Conservation (phyloP, 176 grass and related monocot species). For the Avena atlantica region DNA sequence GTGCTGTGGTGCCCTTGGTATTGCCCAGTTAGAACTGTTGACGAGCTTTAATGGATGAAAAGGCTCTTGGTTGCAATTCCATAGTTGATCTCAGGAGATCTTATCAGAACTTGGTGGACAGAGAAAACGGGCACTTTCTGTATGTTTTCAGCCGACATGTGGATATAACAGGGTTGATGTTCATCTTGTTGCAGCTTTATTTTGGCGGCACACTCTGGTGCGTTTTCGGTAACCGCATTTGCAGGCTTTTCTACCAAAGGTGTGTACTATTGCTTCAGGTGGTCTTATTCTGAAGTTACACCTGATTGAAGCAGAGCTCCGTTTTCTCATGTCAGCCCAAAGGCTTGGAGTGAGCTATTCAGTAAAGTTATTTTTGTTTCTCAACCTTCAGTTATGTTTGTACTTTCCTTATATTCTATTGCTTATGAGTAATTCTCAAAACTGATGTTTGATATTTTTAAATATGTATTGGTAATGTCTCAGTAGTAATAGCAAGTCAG, state of each 20-base stretch:
- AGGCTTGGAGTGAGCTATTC: conserved; percentile 29
- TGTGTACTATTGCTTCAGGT: conserved; percentile 42
- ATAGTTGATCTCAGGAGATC: conserved; percentile 32
- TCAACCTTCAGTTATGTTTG: background rate
- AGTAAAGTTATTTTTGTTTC: background rate
- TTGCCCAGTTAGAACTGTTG: conserved; percentile 17
- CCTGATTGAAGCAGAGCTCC: conserved; percentile 27
- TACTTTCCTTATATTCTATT: background rate
- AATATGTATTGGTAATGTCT: conserved; percentile 3
- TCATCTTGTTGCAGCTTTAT: conserved; percentile 35
- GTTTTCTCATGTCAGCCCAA: conserved; percentile 26
- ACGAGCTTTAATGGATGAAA: conserved; percentile 3
- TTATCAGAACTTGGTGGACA: conserved; percentile 23
- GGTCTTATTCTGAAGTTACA: conserved; percentile 34
- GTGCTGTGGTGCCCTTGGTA: conserved; percentile 1
- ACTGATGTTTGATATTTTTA: background rate
- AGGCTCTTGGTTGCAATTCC: conserved; percentile 15
- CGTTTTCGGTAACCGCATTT: conserved; percentile 45
- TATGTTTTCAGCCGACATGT: conserved; percentile 38
- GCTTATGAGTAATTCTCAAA: background rate
- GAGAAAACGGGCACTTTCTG: conserved; percentile 45
- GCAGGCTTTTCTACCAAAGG: conserved; percentile 46
- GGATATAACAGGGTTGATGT: conserved; percentile 29
- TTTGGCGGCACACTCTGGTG: conserved; percentile 37
- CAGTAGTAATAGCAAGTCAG: conserved; percentile 8